Percentiles rank a stretch among this genome's conserved stretches.
These are phyloP conservation scores for Spencermartinsiella ligniputridi DNA, from an alignment of 1,139 yeast species.

Conservation along the genomic window DNA sequence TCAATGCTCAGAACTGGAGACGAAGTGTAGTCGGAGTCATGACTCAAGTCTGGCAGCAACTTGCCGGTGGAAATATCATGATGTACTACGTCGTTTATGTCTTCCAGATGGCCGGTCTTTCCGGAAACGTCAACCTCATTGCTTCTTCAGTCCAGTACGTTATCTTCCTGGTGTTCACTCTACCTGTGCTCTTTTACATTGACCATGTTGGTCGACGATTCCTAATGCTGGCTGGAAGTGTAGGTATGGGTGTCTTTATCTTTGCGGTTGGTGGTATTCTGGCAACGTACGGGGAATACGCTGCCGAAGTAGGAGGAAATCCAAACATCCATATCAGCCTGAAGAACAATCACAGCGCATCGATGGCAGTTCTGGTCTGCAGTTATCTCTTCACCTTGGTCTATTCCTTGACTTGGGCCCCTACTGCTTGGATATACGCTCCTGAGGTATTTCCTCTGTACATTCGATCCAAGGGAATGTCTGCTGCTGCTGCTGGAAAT, in stretches of 20 bases:
- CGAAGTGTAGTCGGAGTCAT: conserved; percentile 50
- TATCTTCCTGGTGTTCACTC: conserved; percentile 35
- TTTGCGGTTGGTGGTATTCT: conserved; percentile 43
- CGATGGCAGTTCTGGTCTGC: conserved; percentile 52
- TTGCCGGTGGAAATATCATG: conserved; percentile 66
- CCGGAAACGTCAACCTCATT: conserved; percentile 34
- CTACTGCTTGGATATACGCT: conserved; percentile 26
- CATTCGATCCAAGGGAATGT: conserved; percentile 47
- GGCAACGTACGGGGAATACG: conserved; percentile 38
- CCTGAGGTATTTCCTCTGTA: conserved; percentile 45
- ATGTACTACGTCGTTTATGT: conserved; percentile 38
- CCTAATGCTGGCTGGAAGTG: conserved; percentile 35
- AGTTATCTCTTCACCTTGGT: conserved; percentile 54
- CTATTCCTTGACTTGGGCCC: conserved; percentile 69
- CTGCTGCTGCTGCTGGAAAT: conserved; percentile 49
- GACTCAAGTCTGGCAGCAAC: conserved; percentile 67
- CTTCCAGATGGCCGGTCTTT: conserved; percentile 35
- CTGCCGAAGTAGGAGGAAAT: conserved; percentile 39
- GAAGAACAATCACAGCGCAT: conserved; percentile 34
- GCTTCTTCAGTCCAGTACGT: conserved; percentile 57
- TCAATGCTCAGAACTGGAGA: conserved; percentile 43
- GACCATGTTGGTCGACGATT: conserved; percentile 53
- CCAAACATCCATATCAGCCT: conserved; percentile 46
- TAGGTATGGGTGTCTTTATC: conserved; percentile 41
- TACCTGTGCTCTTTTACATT: conserved; percentile 42